These are phyloP conservation scores for Heliamphora ciliata DNA, from an alignment of 179 eudicot genomes.

Conservation along the genomic window DNA sequence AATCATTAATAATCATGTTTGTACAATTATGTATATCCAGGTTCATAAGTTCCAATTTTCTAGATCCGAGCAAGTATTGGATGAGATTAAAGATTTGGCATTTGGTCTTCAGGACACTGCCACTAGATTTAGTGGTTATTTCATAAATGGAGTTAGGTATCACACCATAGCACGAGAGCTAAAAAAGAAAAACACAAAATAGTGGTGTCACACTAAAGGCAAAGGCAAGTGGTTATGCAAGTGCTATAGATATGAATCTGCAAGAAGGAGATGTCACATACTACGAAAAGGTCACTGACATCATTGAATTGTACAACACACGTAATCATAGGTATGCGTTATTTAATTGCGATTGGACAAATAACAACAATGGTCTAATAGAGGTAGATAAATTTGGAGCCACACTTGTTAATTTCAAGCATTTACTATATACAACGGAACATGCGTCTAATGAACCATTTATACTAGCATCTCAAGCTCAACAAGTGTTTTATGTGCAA, in stretches of 20 bases:
- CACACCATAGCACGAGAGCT: no score
- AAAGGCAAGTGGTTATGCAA: neutral
- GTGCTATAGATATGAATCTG: neutral
- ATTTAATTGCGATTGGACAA: neutral
- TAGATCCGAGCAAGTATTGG: neutral
- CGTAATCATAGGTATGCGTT: neutral
- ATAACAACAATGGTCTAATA: neutral
- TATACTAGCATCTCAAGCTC: neutral
- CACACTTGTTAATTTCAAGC: neutral
- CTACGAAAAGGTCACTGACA: neutral
- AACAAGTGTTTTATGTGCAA: slow-evolving; percentile 10
- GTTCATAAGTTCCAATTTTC: neutral
- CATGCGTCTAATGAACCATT: neutral
- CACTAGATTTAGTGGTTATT: neutral
- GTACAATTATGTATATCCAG: no score
- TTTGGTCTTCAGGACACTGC: neutral
- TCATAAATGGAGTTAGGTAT: neutral
- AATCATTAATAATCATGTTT: no score
- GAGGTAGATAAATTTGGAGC: neutral
- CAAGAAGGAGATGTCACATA: neutral
- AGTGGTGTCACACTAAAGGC: neutral
- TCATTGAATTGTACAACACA: neutral
- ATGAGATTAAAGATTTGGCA: neutral
- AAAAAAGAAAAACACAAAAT: neutral
- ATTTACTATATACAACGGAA: neutral